phyloP scores from a whole-genome alignment of 495 filamentous ascomycete species.

The Hypoxylon cercidicola region DNA sequence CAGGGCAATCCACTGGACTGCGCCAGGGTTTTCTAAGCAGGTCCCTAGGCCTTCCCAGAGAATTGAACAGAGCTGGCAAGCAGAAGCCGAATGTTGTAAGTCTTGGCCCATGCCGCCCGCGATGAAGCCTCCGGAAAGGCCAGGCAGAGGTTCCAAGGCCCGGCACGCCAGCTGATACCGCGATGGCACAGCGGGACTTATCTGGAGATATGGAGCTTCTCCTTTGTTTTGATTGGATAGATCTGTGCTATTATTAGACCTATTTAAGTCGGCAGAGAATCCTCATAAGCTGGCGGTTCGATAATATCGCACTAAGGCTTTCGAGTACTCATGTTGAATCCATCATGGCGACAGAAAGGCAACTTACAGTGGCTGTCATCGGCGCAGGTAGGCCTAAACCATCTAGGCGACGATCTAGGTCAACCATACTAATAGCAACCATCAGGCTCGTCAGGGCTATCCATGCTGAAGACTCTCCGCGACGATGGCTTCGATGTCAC shows the following conservation, averaged over 20 bases:
- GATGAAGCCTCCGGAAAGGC: constrained; percentile 20
- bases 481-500: constrained; percentile 53
- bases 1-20: constrained; percentile 23
- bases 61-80: constrained; percentile 27
- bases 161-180: constrained; percentile 19
- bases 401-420: not conserved
- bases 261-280: constrained; percentile 1
- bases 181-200: too few relatives aligned
- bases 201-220: too few relatives aligned
- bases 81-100: constrained; percentile 11
- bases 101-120: constrained; percentile 18
- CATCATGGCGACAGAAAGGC: constrained; percentile 19
- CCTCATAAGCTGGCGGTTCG: not conserved
- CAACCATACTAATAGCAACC: constrained; percentile 11
- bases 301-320: not conserved
- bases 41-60: constrained; percentile 25
- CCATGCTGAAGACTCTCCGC: constrained; percentile 50
- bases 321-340: not conserved
- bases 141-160: constrained; percentile 22
- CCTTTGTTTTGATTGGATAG: too few relatives aligned
- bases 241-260: too few relatives aligned
- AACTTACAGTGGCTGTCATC: constrained; percentile 44
- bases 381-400: constrained; percentile 42
- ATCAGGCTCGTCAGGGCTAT: constrained; percentile 47
- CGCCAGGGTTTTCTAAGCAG: constrained; percentile 1